phyloP scores from a whole-genome alignment of 192 early-diverging fungal genomes.

The Phlyctochytrium planicorne region DNA sequence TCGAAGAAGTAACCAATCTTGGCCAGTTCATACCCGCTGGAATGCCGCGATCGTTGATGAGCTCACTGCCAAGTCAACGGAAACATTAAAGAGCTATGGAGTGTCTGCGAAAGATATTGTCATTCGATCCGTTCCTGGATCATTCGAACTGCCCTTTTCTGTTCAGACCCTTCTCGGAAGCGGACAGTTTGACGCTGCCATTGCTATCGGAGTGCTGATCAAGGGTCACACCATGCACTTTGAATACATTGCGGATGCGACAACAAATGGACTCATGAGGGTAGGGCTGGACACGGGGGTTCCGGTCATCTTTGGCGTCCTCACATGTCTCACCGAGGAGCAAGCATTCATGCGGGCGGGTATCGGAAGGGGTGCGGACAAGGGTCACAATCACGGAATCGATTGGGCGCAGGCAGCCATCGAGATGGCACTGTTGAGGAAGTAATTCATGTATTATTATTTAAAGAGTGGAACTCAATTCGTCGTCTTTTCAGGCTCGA shows the following conservation, averaged over 20 bases:
- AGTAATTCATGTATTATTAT: too few species aligned
- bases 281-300: slow-evolving; percentile 85
- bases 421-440: slow-evolving; percentile 73
- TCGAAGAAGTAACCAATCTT: background rate
- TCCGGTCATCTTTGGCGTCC: slow-evolving; percentile 94
- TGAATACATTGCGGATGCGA: slow-evolving; percentile 98
- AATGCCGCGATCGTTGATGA: slow-evolving; percentile 82
- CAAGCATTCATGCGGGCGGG: slow-evolving; percentile 89
- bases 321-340: slow-evolving; percentile 92
- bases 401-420: slow-evolving; percentile 96
- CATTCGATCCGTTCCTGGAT: slow-evolving; percentile 79
- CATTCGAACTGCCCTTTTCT: slow-evolving; percentile 94
- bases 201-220: slow-evolving; percentile 96
- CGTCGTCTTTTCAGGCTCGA: too few species aligned
- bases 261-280: slow-evolving; percentile 91
- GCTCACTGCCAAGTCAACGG: slow-evolving; percentile 71
- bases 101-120: slow-evolving; percentile 76
- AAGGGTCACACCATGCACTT: slow-evolving; percentile 99
- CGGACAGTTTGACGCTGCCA: slow-evolving; percentile 78
- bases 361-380: slow-evolving; percentile 47
- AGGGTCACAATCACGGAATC: slow-evolving; percentile 91
- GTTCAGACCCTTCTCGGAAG: slow-evolving; percentile 72
- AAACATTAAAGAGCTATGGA: slow-evolving; percentile 62
- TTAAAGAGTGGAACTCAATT: too few species aligned
- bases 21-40: slow-evolving; percentile 89